Conservation (phyloP, 2,329 filamentous ascomycete species). For the Sarocladiaceae sp. region DNA sequence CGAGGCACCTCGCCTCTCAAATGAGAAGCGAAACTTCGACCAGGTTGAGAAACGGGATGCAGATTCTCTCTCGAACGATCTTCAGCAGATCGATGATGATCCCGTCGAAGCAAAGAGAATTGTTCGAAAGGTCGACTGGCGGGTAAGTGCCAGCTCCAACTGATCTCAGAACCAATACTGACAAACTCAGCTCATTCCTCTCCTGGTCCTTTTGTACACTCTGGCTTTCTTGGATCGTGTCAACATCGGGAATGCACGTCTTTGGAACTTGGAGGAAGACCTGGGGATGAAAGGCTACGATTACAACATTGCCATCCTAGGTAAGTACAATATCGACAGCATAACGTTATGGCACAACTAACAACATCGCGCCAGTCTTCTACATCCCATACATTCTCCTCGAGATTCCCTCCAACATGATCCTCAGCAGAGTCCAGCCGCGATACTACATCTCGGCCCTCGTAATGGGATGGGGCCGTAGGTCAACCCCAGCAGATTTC, state of each 20-base stretch:
- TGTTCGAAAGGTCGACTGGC: too few relatives aligned
- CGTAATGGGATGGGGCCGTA: constrained; percentile 25
- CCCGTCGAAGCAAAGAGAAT: too few relatives aligned
- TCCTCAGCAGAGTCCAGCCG: constrained; percentile 24
- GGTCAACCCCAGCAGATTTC: too few relatives aligned
- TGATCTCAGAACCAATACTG: too few relatives aligned
- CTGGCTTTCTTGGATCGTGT: constrained; percentile 16
- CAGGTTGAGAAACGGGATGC: too few relatives aligned
- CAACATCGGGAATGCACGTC: constrained; percentile 16
- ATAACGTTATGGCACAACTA: background rate
- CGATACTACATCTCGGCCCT: constrained; percentile 20
- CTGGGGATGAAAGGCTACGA: constrained; percentile 24
- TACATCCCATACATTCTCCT: constrained; percentile 28
- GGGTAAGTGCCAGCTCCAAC: too few relatives aligned
- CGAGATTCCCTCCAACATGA: constrained; percentile 24
- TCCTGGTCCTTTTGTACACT: constrained; percentile 21
- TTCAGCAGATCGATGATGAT: too few relatives aligned
- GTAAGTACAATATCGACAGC: constrained; percentile 13
- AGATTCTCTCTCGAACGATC: too few relatives aligned
- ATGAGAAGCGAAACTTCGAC: too few relatives aligned
- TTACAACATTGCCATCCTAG: constrained; percentile 22
- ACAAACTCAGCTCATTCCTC: constrained; percentile 21
- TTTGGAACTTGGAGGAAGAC: constrained; percentile 26
- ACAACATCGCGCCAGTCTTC: constrained; percentile 16
- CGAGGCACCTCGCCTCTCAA: too few relatives aligned